Evolutionary conservation across 495 filamentous ascomycete genomes (phyloP), one percentile per base, ranked within the genome.

Genomic region (Podospora didyma): DNA sequence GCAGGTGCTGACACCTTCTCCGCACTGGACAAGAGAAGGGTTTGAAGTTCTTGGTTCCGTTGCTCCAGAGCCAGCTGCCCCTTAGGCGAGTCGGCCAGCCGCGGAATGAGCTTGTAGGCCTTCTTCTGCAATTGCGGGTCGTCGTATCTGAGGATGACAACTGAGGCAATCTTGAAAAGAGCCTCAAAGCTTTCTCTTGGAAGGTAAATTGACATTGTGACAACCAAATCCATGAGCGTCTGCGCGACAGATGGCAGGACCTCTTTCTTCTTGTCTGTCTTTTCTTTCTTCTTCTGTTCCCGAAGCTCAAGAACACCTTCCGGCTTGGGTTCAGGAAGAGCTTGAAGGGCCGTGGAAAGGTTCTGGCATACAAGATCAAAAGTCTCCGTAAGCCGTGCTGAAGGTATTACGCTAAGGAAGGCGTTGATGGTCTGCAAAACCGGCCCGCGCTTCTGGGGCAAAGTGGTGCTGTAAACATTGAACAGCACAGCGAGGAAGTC

Each of bases 71-170:
- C 90, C 5, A 73, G 73, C 34, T 76, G 78, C 16, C 95, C 95
- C 24, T 73, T 78, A n/a, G 85, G 79, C 7, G 91, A 92, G 28
- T 88, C 84, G 2, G 89, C 87, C 44, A 98, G 81, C 28, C 93
- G 84, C 7, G 94, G 93, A 52, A 98, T 90, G 48, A 98, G 79
- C 72, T 97, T 97, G 78, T 97, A 98, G 3, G 94, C 93, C 74
- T 98, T 98, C 82, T 98, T 98, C 69, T 97, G 91, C n/a, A 98
- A 78, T 66, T 97, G 93, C 23, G 94, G 88, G 59, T 97, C 95
- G 34, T 85, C 79, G 47, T 82, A 73, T 60, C 84, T 86, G 61
- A 86, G 83, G 53, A 97, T 81, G 49, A 96, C 86, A 12, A 87
- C 76, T 0, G 89, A 79, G 5, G 93, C 89, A 57, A 97, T 89